Conservation (phyloP, 108 stramenopile genomes). For the Pseudonitzschia delicatissima region DNA sequence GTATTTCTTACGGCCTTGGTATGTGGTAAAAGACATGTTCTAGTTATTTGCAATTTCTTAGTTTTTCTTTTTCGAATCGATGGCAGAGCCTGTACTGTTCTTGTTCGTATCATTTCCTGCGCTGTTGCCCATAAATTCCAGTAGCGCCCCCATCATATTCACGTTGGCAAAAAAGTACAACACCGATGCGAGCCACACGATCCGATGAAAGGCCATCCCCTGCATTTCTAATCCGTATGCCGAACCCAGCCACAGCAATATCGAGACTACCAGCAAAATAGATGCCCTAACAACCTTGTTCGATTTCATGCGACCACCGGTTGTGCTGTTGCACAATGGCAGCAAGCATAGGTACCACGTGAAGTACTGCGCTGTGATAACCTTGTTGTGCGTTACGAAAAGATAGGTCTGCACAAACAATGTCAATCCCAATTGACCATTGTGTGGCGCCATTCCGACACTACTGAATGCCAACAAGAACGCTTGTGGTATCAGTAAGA, state of each 20-base stretch:
- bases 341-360: slow-evolving; percentile 92
- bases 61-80: slow-evolving; percentile 6
- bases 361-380: slow-evolving; percentile 98
- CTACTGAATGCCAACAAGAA: slow-evolving; percentile 69
- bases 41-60: background rate
- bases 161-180: slow-evolving; percentile 75
- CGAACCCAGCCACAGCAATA: slow-evolving; percentile 66
- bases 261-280: slow-evolving; percentile 37
- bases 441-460: slow-evolving; percentile 63
- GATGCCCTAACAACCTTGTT: slow-evolving; percentile 25
- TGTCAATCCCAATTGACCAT: slow-evolving; percentile 62
- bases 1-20: too few relatives aligned
- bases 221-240: slow-evolving; percentile 87
- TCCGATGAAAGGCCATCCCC: slow-evolving; percentile 61
- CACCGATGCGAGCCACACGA: slow-evolving; percentile 75
- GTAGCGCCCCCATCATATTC: slow-evolving; percentile 56
- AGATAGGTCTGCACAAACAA: slow-evolving; percentile 89
- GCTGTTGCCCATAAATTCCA: slow-evolving; percentile 10
- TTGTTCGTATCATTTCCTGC: background rate
- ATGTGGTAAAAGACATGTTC: background rate
- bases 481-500: slow-evolving; percentile 77
- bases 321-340: slow-evolving; percentile 61
- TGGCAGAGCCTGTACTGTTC: background rate
- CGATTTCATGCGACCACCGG: slow-evolving; percentile 28
- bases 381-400: slow-evolving; percentile 98